Conservation (phyloP, 2,329 filamentous ascomycete species). For the Myriosclerotinia duriaeana region DNA sequence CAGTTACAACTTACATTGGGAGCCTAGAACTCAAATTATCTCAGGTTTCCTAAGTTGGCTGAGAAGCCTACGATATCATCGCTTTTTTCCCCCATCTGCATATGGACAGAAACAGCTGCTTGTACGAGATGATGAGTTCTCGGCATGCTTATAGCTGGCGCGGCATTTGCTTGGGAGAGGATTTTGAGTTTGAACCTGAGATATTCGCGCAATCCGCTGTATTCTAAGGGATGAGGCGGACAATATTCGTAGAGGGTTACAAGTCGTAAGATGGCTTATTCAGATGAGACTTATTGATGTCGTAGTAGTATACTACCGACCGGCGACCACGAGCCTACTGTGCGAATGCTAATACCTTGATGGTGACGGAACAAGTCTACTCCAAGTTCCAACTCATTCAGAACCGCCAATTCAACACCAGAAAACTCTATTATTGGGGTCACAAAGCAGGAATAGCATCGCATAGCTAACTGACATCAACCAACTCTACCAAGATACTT, state of each 20-base stretch:
- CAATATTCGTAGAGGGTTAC: neutral
- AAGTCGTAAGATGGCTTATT: neutral
- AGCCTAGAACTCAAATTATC: neutral
- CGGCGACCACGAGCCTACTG: neutral
- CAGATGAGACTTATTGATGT: neutral
- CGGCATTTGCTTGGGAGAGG: neutral
- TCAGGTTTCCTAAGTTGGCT: neutral
- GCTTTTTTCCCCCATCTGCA: too few relatives aligned
- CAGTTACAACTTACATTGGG: neutral
- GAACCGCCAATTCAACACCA: neutral
- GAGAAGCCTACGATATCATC: neutral
- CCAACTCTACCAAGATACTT: neutral
- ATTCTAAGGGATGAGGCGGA: neutral
- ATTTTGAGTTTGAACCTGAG: neutral
- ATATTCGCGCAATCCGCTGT: neutral
- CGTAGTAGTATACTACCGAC: neutral
- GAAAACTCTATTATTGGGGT: neutral
- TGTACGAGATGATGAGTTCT: neutral
- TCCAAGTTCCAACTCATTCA: neutral
- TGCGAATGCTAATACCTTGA: neutral
- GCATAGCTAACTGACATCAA: neutral
- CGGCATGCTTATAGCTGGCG: conserved; percentile 10
- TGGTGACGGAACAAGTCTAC: neutral
- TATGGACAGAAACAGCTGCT: conserved; percentile 4
- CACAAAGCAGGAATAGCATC: neutral